Base-by-base conservation (phyloP, 805 yeast species). In the Teunomyces gatunensis region DNA sequence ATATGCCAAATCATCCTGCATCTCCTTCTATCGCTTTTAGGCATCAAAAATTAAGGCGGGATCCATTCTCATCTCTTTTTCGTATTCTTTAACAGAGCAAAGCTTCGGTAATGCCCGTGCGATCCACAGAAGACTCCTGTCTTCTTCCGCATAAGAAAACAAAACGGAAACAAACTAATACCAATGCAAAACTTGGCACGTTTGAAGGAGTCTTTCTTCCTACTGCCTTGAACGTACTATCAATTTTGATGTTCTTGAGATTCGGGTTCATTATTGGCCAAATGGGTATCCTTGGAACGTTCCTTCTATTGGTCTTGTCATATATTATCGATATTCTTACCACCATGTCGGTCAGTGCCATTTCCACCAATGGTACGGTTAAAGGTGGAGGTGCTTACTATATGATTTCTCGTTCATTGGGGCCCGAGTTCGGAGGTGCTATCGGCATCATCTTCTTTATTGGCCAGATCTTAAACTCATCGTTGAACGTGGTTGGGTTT, bases 311-410 rank as follows among this genome's bases (percentile, higher is more conserved):
- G 33, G 47, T 84, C 2, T 63, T 89, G 63, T 86, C 96, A 42
- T 94, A 91, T 63, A 61, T 81, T 3, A 89, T 94, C 52, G 86
- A 92, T 61, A 72, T 89, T 5, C 72, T 94, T 47, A 94, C 99
- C 0, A 89, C 96, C 0, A 67, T 94, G 54, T 88, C 96, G 17
- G 84, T 94, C 49, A 87, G 96, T 47, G 99, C 99, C 1, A 94
- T 94, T 51, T 89, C 97, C 2, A 94, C 99, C 1, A 94, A 94
- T 61, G 99, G 99, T 18, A 89, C 96, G 0, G 98, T 94, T 2
- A 80, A 90, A 55, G 98, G 98, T 11, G 99, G 99, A 12, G 99
- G 99, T 42, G 97, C 98, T 0, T 94, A 94, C 63, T 94, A 90
- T 59, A 94, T 94, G 97, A 89, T 94, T 50, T 87, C 96, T 29